Base-by-base conservation (phyloP, 1,284 basidiomycete species). In the Hortiboletus rubellus region DNA sequence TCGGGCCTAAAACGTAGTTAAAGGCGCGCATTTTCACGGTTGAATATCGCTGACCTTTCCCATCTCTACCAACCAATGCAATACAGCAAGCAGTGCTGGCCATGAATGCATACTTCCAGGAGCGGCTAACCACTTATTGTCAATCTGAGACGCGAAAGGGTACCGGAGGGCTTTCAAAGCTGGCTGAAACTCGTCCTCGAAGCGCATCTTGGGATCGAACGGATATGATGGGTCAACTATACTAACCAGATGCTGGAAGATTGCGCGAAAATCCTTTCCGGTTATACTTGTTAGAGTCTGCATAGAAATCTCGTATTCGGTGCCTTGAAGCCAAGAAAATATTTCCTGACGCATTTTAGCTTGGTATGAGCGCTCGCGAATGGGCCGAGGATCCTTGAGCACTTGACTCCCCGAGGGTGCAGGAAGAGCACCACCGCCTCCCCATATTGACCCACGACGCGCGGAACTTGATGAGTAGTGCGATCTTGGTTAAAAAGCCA, bases 41-140 rank as follows among this genome's bases (percentile, higher is more conserved):
- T 27, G 57, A 38, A 51, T 50, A 54, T n/a, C 30, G 69, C 79
- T 44, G 58, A 92, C 92, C 76, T 86, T 87, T 66, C 86, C 86
- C 61, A 92, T 72, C 63, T 93, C 89, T 1, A 89, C 88, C 15
- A 96, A 76, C 94, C 94, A 96, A 71, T 93, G 89, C 46, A 96
- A 69, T 68, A 92, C 89, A 22, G 89, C 93, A 17, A 95, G 76
- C 17, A 95, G 71, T 15, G 82, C 76, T 0, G 91, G 91, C 94
- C 93, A 96, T 17, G 88, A 86, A 71, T 91, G 89, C 76, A 89
- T 86, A 57, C 87, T 89, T 0, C 91, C 92, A 0, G 92, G 90
- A 2, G 92, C 87, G 5, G 85, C 85, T n/a, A 96, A 73, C 79
- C 89, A 91, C 58, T 91, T 94, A 51, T 85, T 84, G 63, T 92